Percentiles rank a stretch among this genome's conserved stretches.
These are phyloP conservation scores for Plectranthus barbatus DNA, from an alignment of 257 asterid genomes.

Conservation along the genomic window DNA sequence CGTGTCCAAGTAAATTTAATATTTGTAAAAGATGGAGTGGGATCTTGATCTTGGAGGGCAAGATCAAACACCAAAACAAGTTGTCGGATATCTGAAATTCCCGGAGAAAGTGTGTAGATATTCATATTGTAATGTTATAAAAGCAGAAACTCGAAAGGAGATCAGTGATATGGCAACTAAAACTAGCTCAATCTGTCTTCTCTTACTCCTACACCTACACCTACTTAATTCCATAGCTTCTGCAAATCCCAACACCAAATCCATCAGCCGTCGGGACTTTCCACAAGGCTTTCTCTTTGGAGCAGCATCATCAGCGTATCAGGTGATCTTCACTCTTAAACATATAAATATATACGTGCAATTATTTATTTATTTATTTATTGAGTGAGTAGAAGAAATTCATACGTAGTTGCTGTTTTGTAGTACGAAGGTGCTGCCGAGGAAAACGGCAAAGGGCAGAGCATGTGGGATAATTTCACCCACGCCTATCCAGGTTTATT, in stretches of 20 bases:
- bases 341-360: too few relatives aligned
- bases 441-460: constrained; percentile 30
- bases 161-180: constrained; percentile 16
- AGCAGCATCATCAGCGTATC: constrained; percentile 45
- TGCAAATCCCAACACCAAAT: neutral
- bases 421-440: constrained; percentile 33
- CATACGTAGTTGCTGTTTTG: neutral
- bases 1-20: too few relatives aligned
- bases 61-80: too few relatives aligned
- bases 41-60: neutral
- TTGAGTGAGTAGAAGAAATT: too few relatives aligned
- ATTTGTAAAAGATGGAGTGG: too few relatives aligned
- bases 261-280: constrained; percentile 18
- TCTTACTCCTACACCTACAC: constrained; percentile 4
- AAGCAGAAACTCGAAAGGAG: too few relatives aligned
- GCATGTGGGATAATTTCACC: constrained; percentile 43
- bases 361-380: too few relatives aligned
- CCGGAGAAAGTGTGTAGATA: neutral
- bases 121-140: too few relatives aligned
- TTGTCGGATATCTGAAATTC: neutral
- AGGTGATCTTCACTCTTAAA: too few relatives aligned
- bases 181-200: neutral
- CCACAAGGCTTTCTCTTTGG: constrained; percentile 31
- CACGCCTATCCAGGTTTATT: constrained; percentile 35
- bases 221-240: neutral